Percentiles rank a stretch among this genome's conserved stretches.
These are phyloP conservation scores for Paecilomyces sp. DNA, from an alignment of 2,329 filamentous ascomycete species.

Conservation along the genomic window DNA sequence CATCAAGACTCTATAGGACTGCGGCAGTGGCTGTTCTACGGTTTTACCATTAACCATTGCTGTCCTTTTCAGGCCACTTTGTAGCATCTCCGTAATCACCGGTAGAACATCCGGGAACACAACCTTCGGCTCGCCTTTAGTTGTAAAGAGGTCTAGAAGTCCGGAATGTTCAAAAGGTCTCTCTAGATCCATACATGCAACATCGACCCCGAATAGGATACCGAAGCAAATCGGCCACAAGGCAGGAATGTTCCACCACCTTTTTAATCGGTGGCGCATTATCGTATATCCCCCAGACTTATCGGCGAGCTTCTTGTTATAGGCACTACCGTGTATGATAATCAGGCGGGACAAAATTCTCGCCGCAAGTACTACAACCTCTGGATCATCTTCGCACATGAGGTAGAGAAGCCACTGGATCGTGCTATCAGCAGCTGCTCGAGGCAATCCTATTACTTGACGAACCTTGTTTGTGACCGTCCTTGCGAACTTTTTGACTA, in stretches of 20 bases:
- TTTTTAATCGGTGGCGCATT: conserved; percentile 71
- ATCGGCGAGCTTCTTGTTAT: conserved; percentile 75
- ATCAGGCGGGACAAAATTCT: conserved; percentile 80
- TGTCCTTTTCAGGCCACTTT: conserved; percentile 68
- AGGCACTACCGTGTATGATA: conserved; percentile 70
- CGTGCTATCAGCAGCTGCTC: conserved; percentile 8
- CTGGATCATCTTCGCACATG: conserved; percentile 75
- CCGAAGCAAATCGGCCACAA: conserved; percentile 86
- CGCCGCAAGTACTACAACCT: conserved; percentile 71
- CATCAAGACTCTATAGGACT: conserved; percentile 9
- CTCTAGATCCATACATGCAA: conserved; percentile 66
- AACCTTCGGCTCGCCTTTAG: conserved; percentile 54
- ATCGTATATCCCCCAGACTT: conserved; percentile 86
- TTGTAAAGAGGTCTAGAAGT: conserved; percentile 63
- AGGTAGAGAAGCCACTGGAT: conserved; percentile 82
- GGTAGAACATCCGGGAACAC: conserved; percentile 70
- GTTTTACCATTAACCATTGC: conserved; percentile 54
- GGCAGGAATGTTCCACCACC: conserved; percentile 80
- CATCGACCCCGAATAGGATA: conserved; percentile 78
- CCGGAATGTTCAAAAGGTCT: conserved; percentile 66
- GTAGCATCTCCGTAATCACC: conserved; percentile 79
- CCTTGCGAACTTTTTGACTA: conserved; percentile 80
- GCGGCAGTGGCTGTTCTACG: conserved; percentile 39
- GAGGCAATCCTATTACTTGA: conserved; percentile 6
- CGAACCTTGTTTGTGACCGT: conserved; percentile 90